These are phyloP conservation scores for Colletotrichum musae DNA, from an alignment of 2,329 filamentous ascomycete genomes.

Conservation along the genomic window DNA sequence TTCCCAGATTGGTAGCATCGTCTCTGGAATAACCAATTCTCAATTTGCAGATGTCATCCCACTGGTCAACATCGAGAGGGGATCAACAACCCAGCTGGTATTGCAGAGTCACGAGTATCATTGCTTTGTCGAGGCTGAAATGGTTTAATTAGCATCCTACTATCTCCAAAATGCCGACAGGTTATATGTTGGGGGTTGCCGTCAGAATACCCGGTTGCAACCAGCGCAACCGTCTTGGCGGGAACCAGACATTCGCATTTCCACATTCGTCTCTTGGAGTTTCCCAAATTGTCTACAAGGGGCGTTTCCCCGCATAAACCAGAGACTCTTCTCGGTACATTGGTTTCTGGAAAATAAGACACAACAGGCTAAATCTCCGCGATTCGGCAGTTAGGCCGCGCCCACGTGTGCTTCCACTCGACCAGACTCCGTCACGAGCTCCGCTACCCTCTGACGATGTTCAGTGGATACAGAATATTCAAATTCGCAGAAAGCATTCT, in stretches of 20 bases:
- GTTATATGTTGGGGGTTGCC: neutral
- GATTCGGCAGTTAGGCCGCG: slow-evolving; percentile 3
- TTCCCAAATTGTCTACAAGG: neutral
- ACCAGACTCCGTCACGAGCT: neutral
- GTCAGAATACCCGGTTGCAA: slow-evolving; percentile 4
- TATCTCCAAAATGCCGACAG: neutral
- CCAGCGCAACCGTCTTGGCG: slow-evolving; percentile 18
- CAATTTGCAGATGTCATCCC: neutral
- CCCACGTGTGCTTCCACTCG: neutral
- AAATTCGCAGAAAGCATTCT: no score
- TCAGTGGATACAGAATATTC: no score
- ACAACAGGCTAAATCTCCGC: slow-evolving; percentile 29
- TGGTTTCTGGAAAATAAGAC: neutral
- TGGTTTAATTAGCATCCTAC: neutral
- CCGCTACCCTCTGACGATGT: neutral
- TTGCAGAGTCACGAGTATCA: neutral
- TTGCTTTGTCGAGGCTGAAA: neutral
- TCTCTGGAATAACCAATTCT: neutral
- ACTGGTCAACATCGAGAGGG: neutral
- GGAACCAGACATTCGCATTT: neutral
- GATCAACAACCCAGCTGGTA: neutral
- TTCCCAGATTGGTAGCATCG: no score
- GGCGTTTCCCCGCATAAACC: neutral
- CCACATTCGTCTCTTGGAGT: neutral
- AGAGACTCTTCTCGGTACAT: no score